A percentile compares a stretch with the other conserved stretches of the same genome.
Evolutionary conservation across 768 basidiomycete genomes (phyloP).

Genomic region (Calocybe cyanea): DNA sequence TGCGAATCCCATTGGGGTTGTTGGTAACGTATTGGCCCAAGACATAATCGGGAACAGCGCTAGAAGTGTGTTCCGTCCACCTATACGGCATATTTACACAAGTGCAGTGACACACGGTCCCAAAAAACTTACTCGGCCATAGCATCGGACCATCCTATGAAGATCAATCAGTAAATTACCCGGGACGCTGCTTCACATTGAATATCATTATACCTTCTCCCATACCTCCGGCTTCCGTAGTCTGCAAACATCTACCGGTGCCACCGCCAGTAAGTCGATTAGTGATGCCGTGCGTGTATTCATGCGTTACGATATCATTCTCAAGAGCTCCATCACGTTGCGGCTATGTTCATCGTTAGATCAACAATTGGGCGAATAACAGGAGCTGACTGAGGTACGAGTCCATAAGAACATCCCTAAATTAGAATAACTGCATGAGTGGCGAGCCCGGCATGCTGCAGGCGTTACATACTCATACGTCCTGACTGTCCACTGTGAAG

Average conservation of each 20-base stretch:
- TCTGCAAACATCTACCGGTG: slow-evolving; percentile 58
- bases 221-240: slow-evolving; percentile 62
- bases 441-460: neutral
- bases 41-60: slow-evolving; percentile 34
- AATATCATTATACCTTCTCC: slow-evolving; percentile 51
- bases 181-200: too few relatives aligned
- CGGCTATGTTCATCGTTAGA: slow-evolving; percentile 30
- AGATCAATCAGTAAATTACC: neutral
- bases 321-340: slow-evolving; percentile 62
- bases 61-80: slow-evolving; percentile 42
- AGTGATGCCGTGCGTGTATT: slow-evolving; percentile 52
- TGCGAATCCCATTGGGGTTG: slow-evolving; percentile 48
- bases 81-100: slow-evolving; percentile 16
- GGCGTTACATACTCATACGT: slow-evolving; percentile 29
- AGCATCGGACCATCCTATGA: slow-evolving; percentile 45
- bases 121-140: slow-evolving; percentile 32
- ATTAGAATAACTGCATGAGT: neutral
- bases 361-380: slow-evolving; percentile 6
- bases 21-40: slow-evolving; percentile 54
- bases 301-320: slow-evolving; percentile 53
- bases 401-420: slow-evolving; percentile 35
- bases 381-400: slow-evolving; percentile 23
- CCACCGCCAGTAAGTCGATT: slow-evolving; percentile 48
- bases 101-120: neutral
- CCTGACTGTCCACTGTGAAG: slow-evolving; percentile 31